A percentile compares a stretch with the other conserved stretches of the same genome.
Conservation (phyloP, 2,329 filamentous ascomycete species). For the Pseudovirgaria hyperparasitica region DNA sequence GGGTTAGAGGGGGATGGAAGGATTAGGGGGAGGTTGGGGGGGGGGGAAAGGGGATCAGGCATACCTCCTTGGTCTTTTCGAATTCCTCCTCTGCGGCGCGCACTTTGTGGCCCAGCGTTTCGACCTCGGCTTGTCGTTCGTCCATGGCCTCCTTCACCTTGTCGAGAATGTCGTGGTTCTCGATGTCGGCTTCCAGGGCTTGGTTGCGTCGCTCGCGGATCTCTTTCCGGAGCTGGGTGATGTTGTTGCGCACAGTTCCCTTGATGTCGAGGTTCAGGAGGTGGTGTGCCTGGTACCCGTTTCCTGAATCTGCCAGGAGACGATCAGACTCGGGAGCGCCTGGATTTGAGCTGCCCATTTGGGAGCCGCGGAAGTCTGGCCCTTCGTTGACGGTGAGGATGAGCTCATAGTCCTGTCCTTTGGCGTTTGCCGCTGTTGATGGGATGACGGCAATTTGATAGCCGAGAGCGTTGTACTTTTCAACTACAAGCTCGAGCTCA, state of each 20-base stretch:
- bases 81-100: conserved; percentile 86
- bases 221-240: conserved; percentile 70
- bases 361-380: conserved; percentile 54
- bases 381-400: conserved; percentile 67
- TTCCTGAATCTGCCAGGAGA: conserved; percentile 66
- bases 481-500: conserved; percentile 79
- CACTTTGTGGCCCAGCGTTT: conserved; percentile 78
- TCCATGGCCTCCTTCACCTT: conserved; percentile 94
- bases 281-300: conserved; percentile 81
- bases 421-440: conserved; percentile 69
- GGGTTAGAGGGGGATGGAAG: neutral
- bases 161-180: conserved; percentile 85
- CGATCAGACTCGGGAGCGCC: conserved; percentile 47
- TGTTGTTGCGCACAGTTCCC: conserved; percentile 65
- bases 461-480: conserved; percentile 84
- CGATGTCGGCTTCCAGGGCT: conserved; percentile 82
- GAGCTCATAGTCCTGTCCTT: conserved; percentile 75
- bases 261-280: conserved; percentile 82
- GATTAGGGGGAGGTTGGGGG: conserved; percentile 4
- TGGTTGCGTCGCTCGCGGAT: conserved; percentile 77
- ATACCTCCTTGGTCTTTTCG: conserved; percentile 88
- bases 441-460: conserved; percentile 92
- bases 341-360: conserved; percentile 33
- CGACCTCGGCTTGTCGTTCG: conserved; percentile 86
- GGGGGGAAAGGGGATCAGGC: too few relatives aligned